Conservation (phyloP, 2,329 filamentous ascomycete species). For the Pseudocercospora cruenta region DNA sequence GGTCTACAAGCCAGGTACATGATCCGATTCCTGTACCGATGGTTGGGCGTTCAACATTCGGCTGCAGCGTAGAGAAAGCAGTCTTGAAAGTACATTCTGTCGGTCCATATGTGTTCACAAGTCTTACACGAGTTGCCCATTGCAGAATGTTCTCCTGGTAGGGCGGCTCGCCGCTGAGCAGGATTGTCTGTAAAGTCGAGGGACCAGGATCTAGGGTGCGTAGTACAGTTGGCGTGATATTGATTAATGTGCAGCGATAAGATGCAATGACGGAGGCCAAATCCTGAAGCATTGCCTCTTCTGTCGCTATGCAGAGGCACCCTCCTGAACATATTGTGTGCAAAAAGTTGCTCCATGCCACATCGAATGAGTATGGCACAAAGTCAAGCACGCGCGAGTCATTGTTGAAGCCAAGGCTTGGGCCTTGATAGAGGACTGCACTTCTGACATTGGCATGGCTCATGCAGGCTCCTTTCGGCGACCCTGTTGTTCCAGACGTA, state of each 20-base stretch:
- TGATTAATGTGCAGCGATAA: slow-evolving; percentile 50
- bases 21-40: slow-evolving; percentile 25
- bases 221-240: slow-evolving; percentile 62
- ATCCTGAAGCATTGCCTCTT: slow-evolving; percentile 57
- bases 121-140: slow-evolving; percentile 44
- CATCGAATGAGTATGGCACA: slow-evolving; percentile 31
- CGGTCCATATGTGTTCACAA: slow-evolving; percentile 51
- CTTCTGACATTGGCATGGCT: slow-evolving; percentile 15
- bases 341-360: slow-evolving; percentile 30
- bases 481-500: slow-evolving; percentile 14
- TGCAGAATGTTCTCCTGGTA: slow-evolving; percentile 41
- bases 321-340: slow-evolving; percentile 24
- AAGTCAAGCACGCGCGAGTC: slow-evolving; percentile 30
- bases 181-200: slow-evolving; percentile 11
- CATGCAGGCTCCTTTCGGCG: slow-evolving; percentile 12
- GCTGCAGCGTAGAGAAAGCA: slow-evolving; percentile 2
- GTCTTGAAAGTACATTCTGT: slow-evolving; percentile 39
- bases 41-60: background rate
- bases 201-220: slow-evolving; percentile 44
- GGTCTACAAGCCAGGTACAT: slow-evolving; percentile 39
- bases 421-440: slow-evolving; percentile 12
- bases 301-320: slow-evolving; percentile 20
- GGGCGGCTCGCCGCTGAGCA: slow-evolving; percentile 45
- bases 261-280: slow-evolving; percentile 46
- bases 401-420: slow-evolving; percentile 14